Evolutionary conservation across 2,329 filamentous ascomycete genomes (phyloP), one percentile per base, ranked within the genome.

Genomic region (Zasmidium angulare): DNA sequence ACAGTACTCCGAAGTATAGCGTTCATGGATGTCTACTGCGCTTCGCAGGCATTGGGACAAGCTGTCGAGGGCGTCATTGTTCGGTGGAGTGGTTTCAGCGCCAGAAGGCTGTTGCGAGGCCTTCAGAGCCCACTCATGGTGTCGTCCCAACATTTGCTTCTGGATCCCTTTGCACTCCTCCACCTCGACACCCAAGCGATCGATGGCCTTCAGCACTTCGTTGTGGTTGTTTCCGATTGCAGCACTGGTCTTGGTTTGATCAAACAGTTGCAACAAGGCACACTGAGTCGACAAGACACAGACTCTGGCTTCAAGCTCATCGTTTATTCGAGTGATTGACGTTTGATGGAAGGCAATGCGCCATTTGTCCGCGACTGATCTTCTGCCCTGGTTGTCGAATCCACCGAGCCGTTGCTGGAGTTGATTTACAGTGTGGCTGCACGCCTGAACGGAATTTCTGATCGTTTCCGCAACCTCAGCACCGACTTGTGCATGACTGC

Each of bases 261-360:
- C 61, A 51, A 59, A 63, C 46, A 66, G 52, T 40, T 65, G 64
- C 3, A 68, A 50, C 10, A 66, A 55, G 2, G 56, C 53, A 17
- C 66, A 52, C 22, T 65, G 56, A 9, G 62, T 63, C 26, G 63
- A 59, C 50, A 68, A 48, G 4, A 60, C 56, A 29, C 58, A 63
- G 22, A 68, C 61, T n/a, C 56, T 50, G 2, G 66, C 62, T 53
- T 68, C 64, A 11, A 68, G 51, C n/a, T 65, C 66, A 2, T 20
- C 60, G 23, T 65, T 62, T 36, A 61, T 58, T n/a, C 61, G 58
- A 22, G 22, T 46, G 31, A 68, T 64, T 20, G 56, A 53, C 7
- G 58, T 47, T 9, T 64, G 59, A 31, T 52, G 55, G 20, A 55
- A 59, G 26, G 64, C 66, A 19, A 61, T 43, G 22, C 58, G 59